phyloP scores from a whole-genome alignment of 2,329 filamentous ascomycete genomes.

The Ustulina deusta region DNA sequence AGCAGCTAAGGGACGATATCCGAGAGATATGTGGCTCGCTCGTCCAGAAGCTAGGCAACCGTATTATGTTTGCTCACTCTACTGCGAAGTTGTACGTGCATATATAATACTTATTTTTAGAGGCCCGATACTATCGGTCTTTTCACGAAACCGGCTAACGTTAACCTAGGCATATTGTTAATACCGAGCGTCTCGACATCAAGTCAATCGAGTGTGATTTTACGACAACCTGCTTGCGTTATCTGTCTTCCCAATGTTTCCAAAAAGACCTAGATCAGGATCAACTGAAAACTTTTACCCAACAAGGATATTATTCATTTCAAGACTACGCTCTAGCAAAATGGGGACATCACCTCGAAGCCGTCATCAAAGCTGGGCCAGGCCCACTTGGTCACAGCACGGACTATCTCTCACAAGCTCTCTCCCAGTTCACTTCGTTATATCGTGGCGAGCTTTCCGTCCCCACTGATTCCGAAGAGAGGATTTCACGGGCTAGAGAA shows the following conservation, averaged over 20 bases:
- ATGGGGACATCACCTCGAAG: conserved; percentile 52
- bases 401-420: conserved; percentile 24
- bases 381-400: conserved; percentile 17
- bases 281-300: conserved; percentile 33
- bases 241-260: conserved; percentile 53
- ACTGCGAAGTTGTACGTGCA: conserved; percentile 53
- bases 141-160: conserved; percentile 13
- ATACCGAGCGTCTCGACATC: conserved; percentile 44
- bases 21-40: conserved; percentile 54
- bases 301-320: conserved; percentile 52
- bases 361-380: conserved; percentile 37
- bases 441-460: conserved; percentile 3
- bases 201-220: conserved; percentile 50
- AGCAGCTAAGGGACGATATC: conserved; percentile 45
- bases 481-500: conserved; percentile 16
- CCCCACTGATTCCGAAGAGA: conserved; percentile 13
- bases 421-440: neutral
- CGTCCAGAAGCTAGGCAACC: conserved; percentile 50
- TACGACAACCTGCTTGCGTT: conserved; percentile 51
- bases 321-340: conserved; percentile 55
- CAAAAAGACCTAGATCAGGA: conserved; percentile 28
- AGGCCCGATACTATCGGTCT: neutral
- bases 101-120: neutral
- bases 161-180: conserved; percentile 41
- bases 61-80: conserved; percentile 55